Evolutionary conservation across 2,329 filamentous ascomycete genomes (phyloP).

Genomic region (Aspergillus arachidicola): DNA sequence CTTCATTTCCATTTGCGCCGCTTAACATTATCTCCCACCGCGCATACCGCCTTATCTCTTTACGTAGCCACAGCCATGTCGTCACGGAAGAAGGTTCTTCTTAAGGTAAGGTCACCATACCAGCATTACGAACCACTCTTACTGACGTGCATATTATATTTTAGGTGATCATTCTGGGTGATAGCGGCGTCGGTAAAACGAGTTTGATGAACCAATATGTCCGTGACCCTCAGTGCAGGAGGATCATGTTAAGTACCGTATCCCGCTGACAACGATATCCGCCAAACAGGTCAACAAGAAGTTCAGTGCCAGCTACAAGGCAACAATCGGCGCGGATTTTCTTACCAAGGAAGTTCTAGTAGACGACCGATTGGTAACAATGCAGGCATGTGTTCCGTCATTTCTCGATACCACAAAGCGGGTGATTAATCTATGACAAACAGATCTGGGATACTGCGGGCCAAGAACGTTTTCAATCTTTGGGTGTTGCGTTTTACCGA

Average conservation of each 20-base stretch:
- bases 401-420: not conserved
- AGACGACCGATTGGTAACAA: constrained; percentile 94
- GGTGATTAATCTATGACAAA: constrained; percentile 9
- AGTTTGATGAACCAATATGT: constrained; percentile 99
- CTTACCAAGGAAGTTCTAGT: constrained; percentile 97
- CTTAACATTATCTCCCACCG: not conserved
- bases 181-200: constrained; percentile 98
- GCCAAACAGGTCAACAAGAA: constrained; percentile 92
- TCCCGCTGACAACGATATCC: constrained; percentile 19
- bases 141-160: constrained; percentile 3
- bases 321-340: constrained; percentile 98
- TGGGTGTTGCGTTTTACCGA: constrained; percentile 96
- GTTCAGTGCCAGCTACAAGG: constrained; percentile 99
- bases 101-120: constrained; percentile 66
- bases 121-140: not conserved
- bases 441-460: constrained; percentile 98
- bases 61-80: constrained; percentile 57
- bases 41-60: constrained; percentile 6
- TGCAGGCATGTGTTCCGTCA: constrained; percentile 69
- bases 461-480: constrained; percentile 94
- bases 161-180: constrained; percentile 97
- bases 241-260: constrained; percentile 1
- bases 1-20: not conserved
- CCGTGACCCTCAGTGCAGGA: constrained; percentile 45
- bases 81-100: constrained; percentile 84